Conservation (phyloP, 2,329 filamentous ascomycete genomes). For the Aureobasidium sp. region DNA sequence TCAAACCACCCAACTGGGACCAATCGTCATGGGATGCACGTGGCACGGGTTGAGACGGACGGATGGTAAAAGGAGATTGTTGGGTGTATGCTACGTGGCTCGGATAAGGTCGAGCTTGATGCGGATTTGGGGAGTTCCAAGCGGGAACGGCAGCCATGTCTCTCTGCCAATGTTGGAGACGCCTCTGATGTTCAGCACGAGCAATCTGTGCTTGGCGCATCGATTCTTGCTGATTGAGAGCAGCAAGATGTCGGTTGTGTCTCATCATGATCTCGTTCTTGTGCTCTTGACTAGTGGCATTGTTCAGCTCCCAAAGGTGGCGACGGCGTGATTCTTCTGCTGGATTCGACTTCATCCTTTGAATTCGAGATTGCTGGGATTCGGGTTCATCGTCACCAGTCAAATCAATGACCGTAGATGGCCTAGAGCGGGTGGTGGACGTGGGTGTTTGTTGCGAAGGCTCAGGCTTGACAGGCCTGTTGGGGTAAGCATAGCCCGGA, state of each 20-base stretch:
- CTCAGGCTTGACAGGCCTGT: conserved; percentile 2
- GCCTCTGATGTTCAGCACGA: not conserved
- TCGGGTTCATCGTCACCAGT: conserved; percentile 1
- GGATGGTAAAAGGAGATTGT: not conserved
- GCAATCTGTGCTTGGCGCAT: not conserved
- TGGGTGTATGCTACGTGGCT: not conserved
- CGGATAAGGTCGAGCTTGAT: not conserved
- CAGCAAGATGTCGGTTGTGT: not conserved
- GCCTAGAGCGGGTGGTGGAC: not conserved
- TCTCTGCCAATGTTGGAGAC: conserved; percentile 7
- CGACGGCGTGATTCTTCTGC: conserved; percentile 1
- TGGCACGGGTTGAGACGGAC: not conserved
- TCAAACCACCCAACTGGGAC: not conserved
- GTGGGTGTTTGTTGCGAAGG: not conserved
- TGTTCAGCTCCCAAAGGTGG: conserved; percentile 3
- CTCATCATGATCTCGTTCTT: not conserved
- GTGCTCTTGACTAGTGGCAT: not conserved
- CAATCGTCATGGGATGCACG: not conserved
- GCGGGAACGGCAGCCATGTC: not conserved
- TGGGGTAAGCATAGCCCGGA: not conserved
- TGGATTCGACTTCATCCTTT: not conserved
- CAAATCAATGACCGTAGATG: conserved; percentile 3
- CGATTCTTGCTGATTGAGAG: not conserved
- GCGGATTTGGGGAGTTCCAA: not conserved
- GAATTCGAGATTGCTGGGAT: not conserved